A percentile compares a stretch with the other conserved stretches of the same genome.
These are phyloP conservation scores for Wallacemonas sp. DNA, from an alignment of 208 protist species.

Conservation along the genomic window DNA sequence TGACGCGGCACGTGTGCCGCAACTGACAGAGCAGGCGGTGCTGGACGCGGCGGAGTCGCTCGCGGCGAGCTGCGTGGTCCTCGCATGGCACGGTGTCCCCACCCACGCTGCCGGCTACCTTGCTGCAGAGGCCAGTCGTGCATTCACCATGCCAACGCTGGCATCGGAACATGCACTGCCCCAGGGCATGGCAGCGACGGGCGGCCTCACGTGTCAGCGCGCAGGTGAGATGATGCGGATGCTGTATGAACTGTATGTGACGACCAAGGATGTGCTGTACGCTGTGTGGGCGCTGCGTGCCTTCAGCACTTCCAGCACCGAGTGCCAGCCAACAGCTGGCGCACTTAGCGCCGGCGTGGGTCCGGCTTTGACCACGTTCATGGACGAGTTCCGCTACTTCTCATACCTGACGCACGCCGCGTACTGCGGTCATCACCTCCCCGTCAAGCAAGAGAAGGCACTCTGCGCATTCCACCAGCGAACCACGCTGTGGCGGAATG, in stretches of 20 bases:
- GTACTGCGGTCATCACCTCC: constrained; percentile 6
- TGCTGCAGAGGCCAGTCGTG: background rate
- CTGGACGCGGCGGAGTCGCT: constrained; percentile 44
- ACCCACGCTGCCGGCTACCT: background rate
- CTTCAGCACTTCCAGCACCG: constrained; percentile 23
- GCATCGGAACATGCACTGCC: background rate
- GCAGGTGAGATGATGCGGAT: constrained; percentile 23
- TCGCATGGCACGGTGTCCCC: background rate
- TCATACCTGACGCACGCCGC: constrained; percentile 4
- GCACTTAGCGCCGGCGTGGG: background rate
- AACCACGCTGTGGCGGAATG: background rate
- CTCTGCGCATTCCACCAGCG: background rate
- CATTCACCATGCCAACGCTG: constrained; percentile 1
- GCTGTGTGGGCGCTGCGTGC: constrained; percentile 42
- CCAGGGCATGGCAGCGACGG: too few relatives aligned
- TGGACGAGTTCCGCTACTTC: constrained; percentile 18
- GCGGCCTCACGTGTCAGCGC: background rate
- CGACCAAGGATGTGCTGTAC: constrained; percentile 47
- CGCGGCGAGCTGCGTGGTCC: constrained; percentile 37
- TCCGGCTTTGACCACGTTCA: background rate
- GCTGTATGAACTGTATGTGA: constrained; percentile 41
- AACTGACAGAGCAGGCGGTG: constrained; percentile 13
- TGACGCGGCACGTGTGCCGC: background rate
- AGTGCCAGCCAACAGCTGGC: constrained; percentile 12
- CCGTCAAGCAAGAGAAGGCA: constrained; percentile 5